Evolutionary conservation across 2,329 filamentous ascomycete genomes (phyloP).

Genomic region (Fusarium nanum): DNA sequence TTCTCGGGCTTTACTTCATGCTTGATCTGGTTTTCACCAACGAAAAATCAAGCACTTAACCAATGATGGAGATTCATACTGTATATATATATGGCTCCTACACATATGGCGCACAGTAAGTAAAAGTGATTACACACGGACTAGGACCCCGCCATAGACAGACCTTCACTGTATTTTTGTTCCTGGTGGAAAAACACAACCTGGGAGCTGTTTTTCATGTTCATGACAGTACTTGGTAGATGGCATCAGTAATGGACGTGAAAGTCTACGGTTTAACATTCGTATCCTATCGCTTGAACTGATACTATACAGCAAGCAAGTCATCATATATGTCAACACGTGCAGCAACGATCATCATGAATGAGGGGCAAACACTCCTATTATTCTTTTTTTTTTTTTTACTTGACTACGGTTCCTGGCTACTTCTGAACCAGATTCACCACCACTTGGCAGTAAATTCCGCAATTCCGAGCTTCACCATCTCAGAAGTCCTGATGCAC

Average conservation of each 20-base stretch:
- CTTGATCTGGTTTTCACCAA: not conserved
- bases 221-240: not conserved
- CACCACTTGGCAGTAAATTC: constrained; percentile 46
- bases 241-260: not conserved
- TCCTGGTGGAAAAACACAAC: not conserved
- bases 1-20: not conserved
- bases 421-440: constrained; percentile 39
- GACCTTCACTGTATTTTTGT: not conserved
- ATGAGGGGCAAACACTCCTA: constrained; percentile 36
- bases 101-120: not conserved
- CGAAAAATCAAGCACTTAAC: not conserved
- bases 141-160: not conserved
- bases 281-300: not conserved
- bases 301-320: not conserved
- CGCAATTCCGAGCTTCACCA: constrained; percentile 43
- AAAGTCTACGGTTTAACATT: not conserved
- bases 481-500: constrained; percentile 45
- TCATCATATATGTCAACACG: not conserved
- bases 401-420: constrained; percentile 42
- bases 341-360: constrained; percentile 11
- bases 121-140: not conserved
- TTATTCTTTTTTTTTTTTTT: constrained; percentile 41
- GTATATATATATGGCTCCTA: not conserved
- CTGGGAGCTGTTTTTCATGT: not conserved
- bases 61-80: not conserved